Conservation (phyloP, 441 rosid species). For the Euphorbia schlechtendalii region DNA sequence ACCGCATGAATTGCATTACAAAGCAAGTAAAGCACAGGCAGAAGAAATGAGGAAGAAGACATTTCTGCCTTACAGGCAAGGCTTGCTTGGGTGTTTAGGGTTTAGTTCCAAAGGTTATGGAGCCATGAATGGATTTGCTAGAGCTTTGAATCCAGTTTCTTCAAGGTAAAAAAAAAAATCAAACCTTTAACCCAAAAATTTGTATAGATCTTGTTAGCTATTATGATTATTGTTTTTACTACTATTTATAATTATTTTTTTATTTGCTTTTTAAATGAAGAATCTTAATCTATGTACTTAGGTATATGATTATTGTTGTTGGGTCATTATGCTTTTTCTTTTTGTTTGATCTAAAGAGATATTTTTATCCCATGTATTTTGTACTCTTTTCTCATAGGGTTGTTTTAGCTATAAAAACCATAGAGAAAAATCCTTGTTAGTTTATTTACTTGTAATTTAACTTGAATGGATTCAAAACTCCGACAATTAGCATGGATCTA, state of each 20-base stretch:
- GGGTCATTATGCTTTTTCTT: slow-evolving; percentile 9
- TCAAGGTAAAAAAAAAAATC: slow-evolving; percentile 52
- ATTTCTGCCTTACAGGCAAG: slow-evolving; percentile 85
- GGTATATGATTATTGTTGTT: slow-evolving; percentile 4
- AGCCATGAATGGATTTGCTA: slow-evolving; percentile 79
- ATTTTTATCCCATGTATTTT: slow-evolving; percentile 11
- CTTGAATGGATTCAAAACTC: too few species aligned
- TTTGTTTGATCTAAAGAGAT: slow-evolving; percentile 9
- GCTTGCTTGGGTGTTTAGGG: slow-evolving; percentile 85
- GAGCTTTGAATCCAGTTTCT: slow-evolving; percentile 89
- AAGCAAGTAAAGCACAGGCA: slow-evolving; percentile 79
- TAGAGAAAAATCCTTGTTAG: slow-evolving; percentile 7
- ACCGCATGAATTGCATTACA: slow-evolving; percentile 92
- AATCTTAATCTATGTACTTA: background rate
- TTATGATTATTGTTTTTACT: background rate
- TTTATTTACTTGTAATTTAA: too few species aligned
- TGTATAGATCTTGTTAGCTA: slow-evolving; percentile 27
- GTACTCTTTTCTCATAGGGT: slow-evolving; percentile 14
- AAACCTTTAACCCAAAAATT: background rate
- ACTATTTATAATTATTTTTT: slow-evolving; percentile 5
- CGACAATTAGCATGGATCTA: too few species aligned
- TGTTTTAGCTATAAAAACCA: slow-evolving; percentile 15
- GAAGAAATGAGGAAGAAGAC: slow-evolving; percentile 97
- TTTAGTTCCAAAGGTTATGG: slow-evolving; percentile 95
- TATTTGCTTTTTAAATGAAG: slow-evolving; percentile 9